These are phyloP conservation scores for Gracilaria gracilis DNA, from an alignment of 23 red algal species.

Conservation along the genomic window DNA sequence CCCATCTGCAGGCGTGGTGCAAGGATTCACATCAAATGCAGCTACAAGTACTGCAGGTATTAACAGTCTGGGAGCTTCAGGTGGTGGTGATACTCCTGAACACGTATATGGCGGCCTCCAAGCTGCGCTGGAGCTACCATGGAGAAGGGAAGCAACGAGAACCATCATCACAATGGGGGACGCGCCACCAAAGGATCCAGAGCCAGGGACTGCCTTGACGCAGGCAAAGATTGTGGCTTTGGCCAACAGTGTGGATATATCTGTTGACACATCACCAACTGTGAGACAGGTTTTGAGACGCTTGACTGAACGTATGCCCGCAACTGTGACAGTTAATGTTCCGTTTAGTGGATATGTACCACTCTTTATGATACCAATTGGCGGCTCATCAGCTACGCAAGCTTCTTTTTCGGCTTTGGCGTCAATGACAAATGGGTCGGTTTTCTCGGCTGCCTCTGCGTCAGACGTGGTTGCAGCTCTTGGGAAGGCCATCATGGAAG, in stretches of 20 bases:
- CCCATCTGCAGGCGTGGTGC: background rate
- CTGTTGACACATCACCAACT: background rate
- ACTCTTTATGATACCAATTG: background rate
- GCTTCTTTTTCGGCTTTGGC: background rate
- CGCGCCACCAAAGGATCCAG: conserved; percentile 1
- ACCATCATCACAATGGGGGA: conserved; percentile 23
- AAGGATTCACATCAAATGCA: background rate
- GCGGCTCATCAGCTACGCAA: background rate
- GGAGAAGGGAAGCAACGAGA: conserved; percentile 28
- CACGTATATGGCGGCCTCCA: background rate
- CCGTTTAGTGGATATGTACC: background rate
- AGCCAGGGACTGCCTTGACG: conserved; percentile 3
- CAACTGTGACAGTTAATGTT: background rate
- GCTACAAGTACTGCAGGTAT: conserved; percentile 3
- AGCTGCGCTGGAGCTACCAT: background rate
- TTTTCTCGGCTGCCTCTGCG: conserved; percentile 5
- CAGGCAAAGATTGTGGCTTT: conserved; percentile 1
- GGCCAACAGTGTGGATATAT: conserved; percentile 1
- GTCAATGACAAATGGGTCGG: conserved; percentile 6
- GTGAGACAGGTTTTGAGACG: background rate
- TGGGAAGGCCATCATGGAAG: background rate
- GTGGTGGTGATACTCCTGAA: background rate
- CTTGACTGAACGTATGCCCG: background rate
- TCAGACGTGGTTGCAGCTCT: background rate
- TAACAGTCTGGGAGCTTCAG: background rate